Conservation (phyloP, 2,329 filamentous ascomycete genomes). For the Aureobasidium sp. region DNA sequence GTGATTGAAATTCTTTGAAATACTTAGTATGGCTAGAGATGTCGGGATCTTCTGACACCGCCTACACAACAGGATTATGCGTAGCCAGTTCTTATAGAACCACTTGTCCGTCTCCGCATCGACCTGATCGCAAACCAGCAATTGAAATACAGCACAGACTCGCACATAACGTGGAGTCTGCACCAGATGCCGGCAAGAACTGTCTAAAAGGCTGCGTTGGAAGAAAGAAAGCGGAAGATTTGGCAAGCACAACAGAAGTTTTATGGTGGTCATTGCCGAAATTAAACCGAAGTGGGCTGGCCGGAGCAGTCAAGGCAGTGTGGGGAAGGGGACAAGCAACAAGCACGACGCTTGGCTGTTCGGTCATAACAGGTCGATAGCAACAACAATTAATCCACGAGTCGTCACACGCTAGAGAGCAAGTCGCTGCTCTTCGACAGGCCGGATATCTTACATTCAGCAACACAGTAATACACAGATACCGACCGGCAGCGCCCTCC, state of each 20-base stretch:
- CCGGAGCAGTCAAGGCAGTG: neutral
- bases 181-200: slow-evolving; percentile 64
- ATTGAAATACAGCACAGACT: slow-evolving; percentile 43
- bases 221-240: slow-evolving; percentile 29
- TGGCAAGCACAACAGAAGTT: neutral
- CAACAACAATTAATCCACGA: slow-evolving; percentile 1
- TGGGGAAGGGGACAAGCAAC: slow-evolving; percentile 8
- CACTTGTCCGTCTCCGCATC: slow-evolving; percentile 49
- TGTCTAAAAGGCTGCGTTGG: slow-evolving; percentile 70
- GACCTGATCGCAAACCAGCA: slow-evolving; percentile 58
- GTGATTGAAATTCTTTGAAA: neutral
- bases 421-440: neutral
- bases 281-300: neutral
- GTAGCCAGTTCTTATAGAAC: slow-evolving; percentile 68
- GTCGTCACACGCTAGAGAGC: neutral
- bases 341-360: neutral
- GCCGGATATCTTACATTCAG: neutral
- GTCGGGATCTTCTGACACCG: slow-evolving; percentile 80
- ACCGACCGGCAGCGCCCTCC: neutral
- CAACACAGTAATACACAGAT: neutral
- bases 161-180: slow-evolving; percentile 61
- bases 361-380: neutral
- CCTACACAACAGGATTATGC: slow-evolving; percentile 62
- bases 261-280: neutral
- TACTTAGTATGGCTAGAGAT: slow-evolving; percentile 28